phyloP scores from a whole-genome alignment of 2,329 filamentous ascomycete genomes.

The Alternaria conjuncta region DNA sequence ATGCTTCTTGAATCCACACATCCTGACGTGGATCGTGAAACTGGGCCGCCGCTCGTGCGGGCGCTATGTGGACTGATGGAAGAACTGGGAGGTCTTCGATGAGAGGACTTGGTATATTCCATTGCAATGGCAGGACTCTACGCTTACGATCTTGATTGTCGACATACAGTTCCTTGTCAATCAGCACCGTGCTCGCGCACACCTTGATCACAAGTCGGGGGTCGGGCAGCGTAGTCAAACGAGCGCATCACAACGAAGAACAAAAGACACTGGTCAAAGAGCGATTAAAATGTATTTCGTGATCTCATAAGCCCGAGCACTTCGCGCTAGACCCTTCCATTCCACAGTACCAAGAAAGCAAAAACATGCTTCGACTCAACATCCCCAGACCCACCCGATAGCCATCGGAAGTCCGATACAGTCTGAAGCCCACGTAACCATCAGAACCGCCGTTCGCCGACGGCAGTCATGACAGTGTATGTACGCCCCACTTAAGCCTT shows the following conservation, averaged over 20 bases:
- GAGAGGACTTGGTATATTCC: not conserved
- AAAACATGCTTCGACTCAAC: not conserved
- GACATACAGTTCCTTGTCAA: not conserved
- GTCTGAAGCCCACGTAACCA: not conserved
- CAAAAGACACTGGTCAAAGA: not conserved
- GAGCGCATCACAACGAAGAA: not conserved
- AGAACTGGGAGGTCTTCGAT: not conserved
- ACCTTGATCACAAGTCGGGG: not conserved
- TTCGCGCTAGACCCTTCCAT: slow-evolving; percentile 35
- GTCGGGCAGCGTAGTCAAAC: not conserved
- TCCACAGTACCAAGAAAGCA: slow-evolving; percentile 7
- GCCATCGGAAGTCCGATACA: slow-evolving; percentile 1
- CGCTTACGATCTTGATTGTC: not conserved
- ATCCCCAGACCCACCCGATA: not conserved
- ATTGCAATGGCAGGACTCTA: not conserved
- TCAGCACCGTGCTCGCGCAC: not conserved
- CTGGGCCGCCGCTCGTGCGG: slow-evolving; percentile 20
- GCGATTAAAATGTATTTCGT: slow-evolving; percentile 29
- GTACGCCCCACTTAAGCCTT: slow-evolving; percentile 21
- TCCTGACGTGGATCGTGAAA: slow-evolving; percentile 21
- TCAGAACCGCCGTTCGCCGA: not conserved
- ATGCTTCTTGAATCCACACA: slow-evolving; percentile 23
- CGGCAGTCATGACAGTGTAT: not conserved
- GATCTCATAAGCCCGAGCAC: slow-evolving; percentile 46
- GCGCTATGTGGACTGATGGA: slow-evolving; percentile 24